Conservation (phyloP, 2,329 filamentous ascomycete species). For the Whalleya microplaca region DNA sequence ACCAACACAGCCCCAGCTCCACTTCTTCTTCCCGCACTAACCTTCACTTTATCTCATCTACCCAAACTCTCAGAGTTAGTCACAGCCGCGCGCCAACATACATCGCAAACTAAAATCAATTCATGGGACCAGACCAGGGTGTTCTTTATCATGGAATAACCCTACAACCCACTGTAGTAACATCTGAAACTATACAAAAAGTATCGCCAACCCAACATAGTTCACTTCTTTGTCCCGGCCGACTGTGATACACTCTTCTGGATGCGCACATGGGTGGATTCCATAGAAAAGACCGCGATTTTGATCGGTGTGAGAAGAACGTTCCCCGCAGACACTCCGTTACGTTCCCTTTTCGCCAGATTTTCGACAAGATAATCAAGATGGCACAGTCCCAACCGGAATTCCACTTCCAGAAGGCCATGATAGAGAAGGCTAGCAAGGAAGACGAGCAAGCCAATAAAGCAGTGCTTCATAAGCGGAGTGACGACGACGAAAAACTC, state of each 20-base stretch:
- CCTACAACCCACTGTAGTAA: not conserved
- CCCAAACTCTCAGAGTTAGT: no score
- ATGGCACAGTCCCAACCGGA: not conserved
- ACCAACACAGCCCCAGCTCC: not conserved
- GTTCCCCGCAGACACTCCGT: constrained; percentile 10
- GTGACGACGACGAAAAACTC: constrained; percentile 20
- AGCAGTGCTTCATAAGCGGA: constrained; percentile 8
- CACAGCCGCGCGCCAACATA: no score
- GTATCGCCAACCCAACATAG: not conserved
- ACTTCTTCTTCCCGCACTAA: not conserved
- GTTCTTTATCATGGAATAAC: not conserved
- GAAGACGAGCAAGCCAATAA: constrained; percentile 16
- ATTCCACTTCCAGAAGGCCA: constrained; percentile 27
- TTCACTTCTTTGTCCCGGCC: not conserved
- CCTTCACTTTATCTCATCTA: no score
- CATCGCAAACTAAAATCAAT: no score
- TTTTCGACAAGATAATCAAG: constrained; percentile 20
- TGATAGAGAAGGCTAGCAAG: constrained; percentile 12
- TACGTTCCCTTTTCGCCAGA: constrained; percentile 11
- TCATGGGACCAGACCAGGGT: not conserved
- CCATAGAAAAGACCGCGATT: constrained; percentile 29
- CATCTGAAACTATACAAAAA: not conserved
- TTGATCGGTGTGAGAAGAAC: constrained; percentile 29
- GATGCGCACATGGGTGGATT: constrained; percentile 34
- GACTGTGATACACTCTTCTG: constrained; percentile 1